Conservation (phyloP, 2,329 filamentous ascomycete genomes). For the Calonectria hongkongensis region DNA sequence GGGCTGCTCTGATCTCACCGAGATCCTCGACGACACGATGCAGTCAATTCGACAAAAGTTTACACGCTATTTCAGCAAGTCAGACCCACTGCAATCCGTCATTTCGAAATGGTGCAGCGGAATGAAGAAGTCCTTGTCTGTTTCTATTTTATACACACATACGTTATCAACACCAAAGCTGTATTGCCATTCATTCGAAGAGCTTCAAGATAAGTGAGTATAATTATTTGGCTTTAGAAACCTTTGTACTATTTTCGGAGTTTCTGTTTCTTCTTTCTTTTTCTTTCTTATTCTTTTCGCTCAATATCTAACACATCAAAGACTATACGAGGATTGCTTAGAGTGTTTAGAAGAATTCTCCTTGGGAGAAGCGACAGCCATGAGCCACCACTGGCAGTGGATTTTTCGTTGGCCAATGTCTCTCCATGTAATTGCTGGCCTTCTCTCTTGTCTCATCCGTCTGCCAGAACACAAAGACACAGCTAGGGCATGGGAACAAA, state of each 20-base stretch:
- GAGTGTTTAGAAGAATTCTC: not conserved
- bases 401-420: constrained; percentile 10
- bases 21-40: constrained; percentile 8
- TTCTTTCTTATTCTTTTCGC: not conserved
- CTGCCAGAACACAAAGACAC: not conserved
- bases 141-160: constrained; percentile 1
- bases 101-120: constrained; percentile 8
- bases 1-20: constrained; percentile 8
- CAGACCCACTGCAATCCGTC: not conserved
- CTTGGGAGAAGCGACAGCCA: not conserved
- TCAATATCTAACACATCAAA: not conserved
- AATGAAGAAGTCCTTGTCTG: not conserved
- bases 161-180: constrained; percentile 16
- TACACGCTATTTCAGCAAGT: not conserved
- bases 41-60: not conserved
- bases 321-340: constrained; percentile 3
- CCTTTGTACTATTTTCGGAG: not conserved
- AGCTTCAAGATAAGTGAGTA: constrained; percentile 15
- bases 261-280: not conserved
- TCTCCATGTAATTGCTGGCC: constrained; percentile 4
- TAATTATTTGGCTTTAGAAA: too few relatives aligned
- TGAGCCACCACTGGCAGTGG: not conserved
- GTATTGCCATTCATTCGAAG: constrained; percentile 10
- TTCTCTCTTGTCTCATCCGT: not conserved
- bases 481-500: constrained; percentile 6